Evolutionary conservation across 768 basidiomycete genomes (phyloP).

Genomic region (Tubosaeta sp.): DNA sequence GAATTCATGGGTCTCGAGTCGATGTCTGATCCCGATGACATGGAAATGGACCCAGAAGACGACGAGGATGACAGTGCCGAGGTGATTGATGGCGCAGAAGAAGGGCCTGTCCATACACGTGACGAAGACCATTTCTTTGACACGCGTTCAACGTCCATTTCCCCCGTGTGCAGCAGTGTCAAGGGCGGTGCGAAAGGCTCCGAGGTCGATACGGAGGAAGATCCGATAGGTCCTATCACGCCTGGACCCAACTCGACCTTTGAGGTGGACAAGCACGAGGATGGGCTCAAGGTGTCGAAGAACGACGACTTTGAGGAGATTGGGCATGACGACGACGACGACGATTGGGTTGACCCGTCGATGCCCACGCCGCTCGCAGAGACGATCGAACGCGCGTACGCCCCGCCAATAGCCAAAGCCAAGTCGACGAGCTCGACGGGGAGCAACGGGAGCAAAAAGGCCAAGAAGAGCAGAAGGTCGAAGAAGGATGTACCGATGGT

Average conservation of each 20-base stretch:
- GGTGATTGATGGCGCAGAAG: slow-evolving; percentile 25
- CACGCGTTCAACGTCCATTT: slow-evolving; percentile 43
- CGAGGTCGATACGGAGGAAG: slow-evolving; percentile 69
- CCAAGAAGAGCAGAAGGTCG: slow-evolving; percentile 36
- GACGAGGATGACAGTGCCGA: slow-evolving; percentile 46
- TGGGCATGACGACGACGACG: slow-evolving; percentile 34
- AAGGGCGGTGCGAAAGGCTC: slow-evolving; percentile 42
- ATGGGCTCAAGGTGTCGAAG: slow-evolving; percentile 23
- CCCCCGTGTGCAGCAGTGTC: slow-evolving; percentile 36
- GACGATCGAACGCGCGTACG: slow-evolving; percentile 20
- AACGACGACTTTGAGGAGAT: slow-evolving; percentile 28
- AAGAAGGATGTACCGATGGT: slow-evolving; percentile 38
- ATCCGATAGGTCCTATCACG: slow-evolving; percentile 65
- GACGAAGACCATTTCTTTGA: slow-evolving; percentile 52
- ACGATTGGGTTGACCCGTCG: slow-evolving; percentile 70
- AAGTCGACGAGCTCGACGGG: slow-evolving; percentile 26
- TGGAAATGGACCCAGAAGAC: slow-evolving; percentile 54
- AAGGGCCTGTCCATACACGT: slow-evolving; percentile 21
- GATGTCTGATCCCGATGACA: slow-evolving; percentile 73
- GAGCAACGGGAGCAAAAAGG: slow-evolving; percentile 24
- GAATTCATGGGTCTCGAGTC: slow-evolving; percentile 74
- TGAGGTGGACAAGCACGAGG: slow-evolving; percentile 21
- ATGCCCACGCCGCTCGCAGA: slow-evolving; percentile 37
- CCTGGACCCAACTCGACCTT: slow-evolving; percentile 48
- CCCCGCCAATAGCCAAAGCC: slow-evolving; percentile 25